These are phyloP conservation scores for Strigomonas culicis DNA, from an alignment of 208 protist genomes.

Conservation along the genomic window DNA sequence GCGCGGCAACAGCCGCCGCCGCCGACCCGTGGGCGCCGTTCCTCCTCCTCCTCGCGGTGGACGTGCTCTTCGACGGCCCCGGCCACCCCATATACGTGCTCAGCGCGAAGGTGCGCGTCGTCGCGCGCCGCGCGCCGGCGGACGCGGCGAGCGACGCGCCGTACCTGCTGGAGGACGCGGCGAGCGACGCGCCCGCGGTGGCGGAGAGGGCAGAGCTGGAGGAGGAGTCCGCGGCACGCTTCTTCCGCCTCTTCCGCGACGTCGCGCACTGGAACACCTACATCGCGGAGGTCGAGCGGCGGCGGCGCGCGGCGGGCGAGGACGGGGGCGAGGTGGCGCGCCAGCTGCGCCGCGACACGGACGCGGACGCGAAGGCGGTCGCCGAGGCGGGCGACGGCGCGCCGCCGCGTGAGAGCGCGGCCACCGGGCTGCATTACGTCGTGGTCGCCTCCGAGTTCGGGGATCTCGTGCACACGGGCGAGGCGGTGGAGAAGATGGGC, in stretches of 20 bases:
- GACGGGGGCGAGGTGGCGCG: not conserved
- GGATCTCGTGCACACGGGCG: constrained; percentile 5
- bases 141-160: not conserved
- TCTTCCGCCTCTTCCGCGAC: constrained; percentile 80
- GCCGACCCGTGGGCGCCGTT: not conserved
- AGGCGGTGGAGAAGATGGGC: not conserved
- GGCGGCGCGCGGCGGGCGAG: not conserved
- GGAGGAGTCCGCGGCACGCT: constrained; percentile 24
- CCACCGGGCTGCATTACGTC: not conserved
- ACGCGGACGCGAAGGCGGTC: too few species aligned
- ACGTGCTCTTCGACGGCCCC: constrained; percentile 66
- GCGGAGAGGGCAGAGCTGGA: not conserved
- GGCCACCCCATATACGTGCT: constrained; percentile 69
- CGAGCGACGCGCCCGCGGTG: constrained; percentile 1
- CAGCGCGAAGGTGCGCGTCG: constrained; percentile 68
- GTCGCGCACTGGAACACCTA: constrained; percentile 72
- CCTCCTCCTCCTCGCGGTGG: constrained; percentile 59
- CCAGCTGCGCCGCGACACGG: too few species aligned
- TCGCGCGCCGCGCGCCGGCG: constrained; percentile 14
- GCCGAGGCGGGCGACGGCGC: not conserved
- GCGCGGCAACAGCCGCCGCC: not conserved
- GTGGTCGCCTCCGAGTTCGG: constrained; percentile 7
- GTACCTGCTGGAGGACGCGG: too few species aligned
- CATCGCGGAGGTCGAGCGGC: constrained; percentile 37
- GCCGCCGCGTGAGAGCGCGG: too few species aligned